Conservation (phyloP, 805 yeast species). For the Metschnikowia borealis region DNA sequence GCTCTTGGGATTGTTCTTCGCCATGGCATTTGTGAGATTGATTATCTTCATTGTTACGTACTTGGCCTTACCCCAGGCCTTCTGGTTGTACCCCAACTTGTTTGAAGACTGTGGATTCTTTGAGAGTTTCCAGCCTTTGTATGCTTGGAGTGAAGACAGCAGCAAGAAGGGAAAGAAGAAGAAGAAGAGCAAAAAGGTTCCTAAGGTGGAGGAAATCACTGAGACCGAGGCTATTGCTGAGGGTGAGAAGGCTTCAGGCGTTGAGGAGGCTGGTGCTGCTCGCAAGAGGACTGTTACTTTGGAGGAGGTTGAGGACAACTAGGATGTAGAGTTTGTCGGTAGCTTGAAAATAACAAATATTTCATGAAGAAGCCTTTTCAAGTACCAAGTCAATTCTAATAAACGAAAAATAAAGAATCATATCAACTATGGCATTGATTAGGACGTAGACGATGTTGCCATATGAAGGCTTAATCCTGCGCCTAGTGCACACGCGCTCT, state of each 20-base stretch:
- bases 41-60: constrained; percentile 61
- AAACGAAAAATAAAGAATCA: not conserved
- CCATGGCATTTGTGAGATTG: constrained; percentile 72
- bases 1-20: constrained; percentile 70
- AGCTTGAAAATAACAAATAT: not conserved
- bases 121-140: constrained; percentile 88
- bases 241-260: constrained; percentile 15
- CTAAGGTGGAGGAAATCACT: constrained; percentile 8
- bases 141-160: constrained; percentile 66
- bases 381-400: not conserved
- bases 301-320: constrained; percentile 38
- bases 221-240: constrained; percentile 12
- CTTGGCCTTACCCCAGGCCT: constrained; percentile 60
- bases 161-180: constrained; percentile 23
- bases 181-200: constrained; percentile 14
- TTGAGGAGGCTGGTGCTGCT: constrained; percentile 16
- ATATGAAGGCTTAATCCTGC: not conserved
- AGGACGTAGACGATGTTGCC: not conserved
- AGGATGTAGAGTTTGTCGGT: not conserved
- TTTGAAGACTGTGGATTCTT: constrained; percentile 93
- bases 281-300: constrained; percentile 33
- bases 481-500: constrained; percentile 1
- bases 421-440: no score
- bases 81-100: constrained; percentile 95
- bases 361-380: not conserved